phyloP scores from a whole-genome alignment of 169 alveolate species.

The Cyclospora cayetanensis region DNA sequence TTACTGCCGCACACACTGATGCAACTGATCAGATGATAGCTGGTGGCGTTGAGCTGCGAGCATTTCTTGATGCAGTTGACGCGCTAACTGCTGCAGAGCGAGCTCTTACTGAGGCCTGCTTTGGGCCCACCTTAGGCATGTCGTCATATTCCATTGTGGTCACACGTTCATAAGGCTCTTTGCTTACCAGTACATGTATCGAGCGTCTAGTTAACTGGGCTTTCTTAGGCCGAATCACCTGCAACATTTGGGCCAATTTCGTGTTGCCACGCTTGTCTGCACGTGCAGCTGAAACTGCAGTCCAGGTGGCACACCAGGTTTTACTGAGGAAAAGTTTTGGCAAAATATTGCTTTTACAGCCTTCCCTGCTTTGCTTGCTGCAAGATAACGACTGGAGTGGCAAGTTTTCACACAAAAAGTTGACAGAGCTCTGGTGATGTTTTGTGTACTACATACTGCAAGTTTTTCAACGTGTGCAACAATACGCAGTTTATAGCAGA shows the following conservation, averaged over 20 bases:
- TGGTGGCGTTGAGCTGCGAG: constrained; percentile 28
- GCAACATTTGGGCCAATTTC: not conserved
- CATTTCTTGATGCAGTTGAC: constrained; percentile 51
- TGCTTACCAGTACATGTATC: too few relatives aligned
- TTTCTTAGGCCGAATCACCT: too few relatives aligned
- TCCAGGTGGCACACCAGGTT: constrained; percentile 59
- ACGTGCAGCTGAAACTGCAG: constrained; percentile 54
- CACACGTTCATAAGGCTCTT: too few relatives aligned
- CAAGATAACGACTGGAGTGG: constrained; percentile 65
- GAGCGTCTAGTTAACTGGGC: too few relatives aligned
- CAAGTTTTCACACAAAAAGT: not conserved
- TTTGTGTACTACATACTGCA: too few relatives aligned
- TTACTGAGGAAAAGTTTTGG: constrained; percentile 18
- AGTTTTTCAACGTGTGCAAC: too few relatives aligned
- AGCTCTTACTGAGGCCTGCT: constrained; percentile 42
- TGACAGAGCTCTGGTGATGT: not conserved
- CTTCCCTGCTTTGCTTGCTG: constrained; percentile 26
- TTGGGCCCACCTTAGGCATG: constrained; percentile 58
- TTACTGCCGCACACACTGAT: constrained; percentile 31
- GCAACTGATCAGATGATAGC: constrained; percentile 34
- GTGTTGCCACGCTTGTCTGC: not conserved
- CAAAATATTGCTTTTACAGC: constrained; percentile 28
- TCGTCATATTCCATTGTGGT: too few relatives aligned
- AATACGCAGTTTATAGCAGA: not conserved
- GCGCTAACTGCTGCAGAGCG: constrained; percentile 57